These are phyloP conservation scores for Microdochium trichocladiopsis DNA, from an alignment of 2,329 filamentous ascomycete species.

Conservation along the genomic window DNA sequence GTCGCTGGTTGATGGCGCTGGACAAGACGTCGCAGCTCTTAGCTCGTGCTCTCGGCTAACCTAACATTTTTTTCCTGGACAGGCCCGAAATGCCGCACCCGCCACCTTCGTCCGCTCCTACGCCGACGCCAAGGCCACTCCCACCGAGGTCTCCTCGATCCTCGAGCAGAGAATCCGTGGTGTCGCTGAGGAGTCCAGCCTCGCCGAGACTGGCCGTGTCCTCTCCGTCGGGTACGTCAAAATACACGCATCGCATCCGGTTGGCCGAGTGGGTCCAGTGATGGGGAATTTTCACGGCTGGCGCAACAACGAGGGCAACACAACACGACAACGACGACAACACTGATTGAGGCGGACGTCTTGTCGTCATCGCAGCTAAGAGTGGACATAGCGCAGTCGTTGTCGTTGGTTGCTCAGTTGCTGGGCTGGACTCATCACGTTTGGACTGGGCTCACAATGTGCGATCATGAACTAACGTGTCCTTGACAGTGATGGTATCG, in stretches of 20 bases:
- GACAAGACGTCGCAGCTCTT: conserved; percentile 9
- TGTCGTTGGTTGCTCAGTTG: neutral
- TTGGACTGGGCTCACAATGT: neutral
- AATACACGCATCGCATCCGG: neutral
- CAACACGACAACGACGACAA: neutral
- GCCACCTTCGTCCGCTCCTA: conserved; percentile 78
- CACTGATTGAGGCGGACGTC: neutral
- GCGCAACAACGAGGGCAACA: neutral
- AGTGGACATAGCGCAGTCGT: neutral
- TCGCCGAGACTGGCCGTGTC: conserved; percentile 98
- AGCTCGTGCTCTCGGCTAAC: conserved; percentile 42
- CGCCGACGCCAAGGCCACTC: conserved; percentile 89
- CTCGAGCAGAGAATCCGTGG: conserved; percentile 98
- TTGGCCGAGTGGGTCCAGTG: neutral
- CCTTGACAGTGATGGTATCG: conserved; percentile 89
- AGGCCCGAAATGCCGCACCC: conserved; percentile 85
- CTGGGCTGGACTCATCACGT: neutral
- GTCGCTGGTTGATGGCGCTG: conserved; percentile 5
- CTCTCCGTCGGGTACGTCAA: conserved; percentile 94
- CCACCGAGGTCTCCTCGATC: conserved; percentile 98
- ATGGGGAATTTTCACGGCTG: conserved; percentile 14
- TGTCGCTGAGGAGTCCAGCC: conserved; percentile 91
- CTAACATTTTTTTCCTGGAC: conserved; percentile 39
- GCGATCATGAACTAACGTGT: conserved; percentile 10
- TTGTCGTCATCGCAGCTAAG: neutral